Conservation (phyloP, 2,329 filamentous ascomycete species). For the Cladophialophora bantiana region DNA sequence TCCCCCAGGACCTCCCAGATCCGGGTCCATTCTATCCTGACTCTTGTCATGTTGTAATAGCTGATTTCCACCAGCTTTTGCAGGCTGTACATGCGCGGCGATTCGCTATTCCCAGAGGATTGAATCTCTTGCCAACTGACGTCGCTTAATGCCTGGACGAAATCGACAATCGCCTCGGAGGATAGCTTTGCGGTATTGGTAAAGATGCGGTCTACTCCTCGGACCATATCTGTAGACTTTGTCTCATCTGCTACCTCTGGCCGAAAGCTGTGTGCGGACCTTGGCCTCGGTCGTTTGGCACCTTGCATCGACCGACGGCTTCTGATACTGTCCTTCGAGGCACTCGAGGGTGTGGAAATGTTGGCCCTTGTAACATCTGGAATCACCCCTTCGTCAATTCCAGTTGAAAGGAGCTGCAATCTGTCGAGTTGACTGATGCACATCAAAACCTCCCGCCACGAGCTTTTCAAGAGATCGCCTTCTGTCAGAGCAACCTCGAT, state of each 20-base stretch:
- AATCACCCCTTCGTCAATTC: conserved; percentile 89
- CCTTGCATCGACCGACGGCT: conserved; percentile 72
- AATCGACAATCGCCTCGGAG: conserved; percentile 93
- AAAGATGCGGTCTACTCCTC: conserved; percentile 93
- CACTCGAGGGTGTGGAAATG: conserved; percentile 66
- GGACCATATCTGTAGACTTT: conserved; percentile 89
- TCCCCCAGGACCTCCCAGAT: conserved; percentile 98
- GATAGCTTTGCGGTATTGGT: conserved; percentile 93
- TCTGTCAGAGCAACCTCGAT: conserved; percentile 92
- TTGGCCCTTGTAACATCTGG: conserved; percentile 89
- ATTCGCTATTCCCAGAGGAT: conserved; percentile 93
- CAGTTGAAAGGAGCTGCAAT: conserved; percentile 91
- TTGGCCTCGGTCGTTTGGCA: conserved; percentile 57
- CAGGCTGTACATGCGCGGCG: conserved; percentile 92
- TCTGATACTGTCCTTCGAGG: conserved; percentile 57
- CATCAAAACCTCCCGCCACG: conserved; percentile 94
- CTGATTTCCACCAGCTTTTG: conserved; percentile 99
- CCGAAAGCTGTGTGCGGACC: conserved; percentile 63
- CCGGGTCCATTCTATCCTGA: conserved; percentile 96
- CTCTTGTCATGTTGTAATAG: conserved; percentile 99
- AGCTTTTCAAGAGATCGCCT: conserved; percentile 84
- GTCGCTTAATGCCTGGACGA: conserved; percentile 88
- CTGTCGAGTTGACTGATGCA: conserved; percentile 96
- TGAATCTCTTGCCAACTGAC: conserved; percentile 99
- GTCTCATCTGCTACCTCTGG: conserved; percentile 89